Evolutionary conservation across 2,329 filamentous ascomycete species (phyloP).

Genomic region (Pseudocercospora fijiensis): DNA sequence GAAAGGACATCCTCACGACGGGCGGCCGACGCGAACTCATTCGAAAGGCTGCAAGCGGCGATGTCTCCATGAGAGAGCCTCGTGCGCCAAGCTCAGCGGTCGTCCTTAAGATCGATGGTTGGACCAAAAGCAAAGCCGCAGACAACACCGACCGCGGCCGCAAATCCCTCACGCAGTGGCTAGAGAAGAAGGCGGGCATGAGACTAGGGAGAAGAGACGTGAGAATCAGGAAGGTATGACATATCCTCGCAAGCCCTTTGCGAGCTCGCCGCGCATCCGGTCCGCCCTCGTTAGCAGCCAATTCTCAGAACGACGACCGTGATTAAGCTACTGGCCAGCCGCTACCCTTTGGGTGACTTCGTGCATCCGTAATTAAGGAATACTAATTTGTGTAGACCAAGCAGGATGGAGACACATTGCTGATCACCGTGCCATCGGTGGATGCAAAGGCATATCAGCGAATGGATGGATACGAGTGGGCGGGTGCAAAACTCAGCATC

Average conservation of each 20-base stretch:
- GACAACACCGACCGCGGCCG: slow-evolving; percentile 39
- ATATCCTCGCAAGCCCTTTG: slow-evolving; percentile 22
- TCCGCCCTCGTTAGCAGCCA: slow-evolving; percentile 34
- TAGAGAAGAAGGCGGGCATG: slow-evolving; percentile 43
- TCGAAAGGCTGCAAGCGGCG: slow-evolving; percentile 32
- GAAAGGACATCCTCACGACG: slow-evolving; percentile 25
- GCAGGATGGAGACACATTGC: slow-evolving; percentile 39
- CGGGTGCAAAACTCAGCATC: slow-evolving; percentile 42
- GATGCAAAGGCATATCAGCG: slow-evolving; percentile 40
- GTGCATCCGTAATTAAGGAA: neutral
- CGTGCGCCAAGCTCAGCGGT: slow-evolving; percentile 23
- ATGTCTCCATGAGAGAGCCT: slow-evolving; percentile 32
- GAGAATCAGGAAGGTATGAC: slow-evolving; percentile 40
- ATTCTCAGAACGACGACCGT: slow-evolving; percentile 36
- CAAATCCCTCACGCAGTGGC: slow-evolving; percentile 41
- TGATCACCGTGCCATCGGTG: slow-evolving; percentile 40
- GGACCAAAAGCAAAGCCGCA: slow-evolving; percentile 42
- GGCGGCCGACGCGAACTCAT: slow-evolving; percentile 35
- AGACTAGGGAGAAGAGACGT: slow-evolving; percentile 35
- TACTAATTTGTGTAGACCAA: slow-evolving; percentile 15
- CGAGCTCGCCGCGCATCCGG: slow-evolving; percentile 26
- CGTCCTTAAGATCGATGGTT: slow-evolving; percentile 43
- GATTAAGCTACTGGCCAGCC: slow-evolving; percentile 23
- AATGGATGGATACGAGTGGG: slow-evolving; percentile 45
- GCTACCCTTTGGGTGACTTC: neutral